These are phyloP conservation scores for Bathelium albidoporum DNA, from an alignment of 495 filamentous ascomycete genomes.

Conservation along the genomic window DNA sequence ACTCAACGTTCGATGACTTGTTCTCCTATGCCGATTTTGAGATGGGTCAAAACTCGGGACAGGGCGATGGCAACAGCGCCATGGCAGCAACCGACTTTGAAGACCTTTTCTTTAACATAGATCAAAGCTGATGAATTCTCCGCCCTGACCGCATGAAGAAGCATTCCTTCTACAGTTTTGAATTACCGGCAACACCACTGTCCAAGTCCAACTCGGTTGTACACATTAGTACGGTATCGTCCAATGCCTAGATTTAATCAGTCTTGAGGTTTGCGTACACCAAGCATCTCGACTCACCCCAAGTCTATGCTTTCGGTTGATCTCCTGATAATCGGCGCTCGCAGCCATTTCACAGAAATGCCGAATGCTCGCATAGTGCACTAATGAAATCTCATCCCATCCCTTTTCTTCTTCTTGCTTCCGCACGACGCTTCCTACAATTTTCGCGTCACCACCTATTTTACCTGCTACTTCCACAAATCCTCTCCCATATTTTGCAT, in stretches of 20 bases:
- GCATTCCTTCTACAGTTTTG: slow-evolving; percentile 14
- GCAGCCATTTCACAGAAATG: slow-evolving; percentile 59
- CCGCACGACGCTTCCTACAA: slow-evolving; percentile 49
- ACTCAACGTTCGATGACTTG: slow-evolving; percentile 9
- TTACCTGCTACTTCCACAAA: slow-evolving; percentile 45
- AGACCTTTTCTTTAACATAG: background rate
- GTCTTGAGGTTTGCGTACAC: background rate
- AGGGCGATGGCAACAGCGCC: background rate
- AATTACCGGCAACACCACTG: slow-evolving; percentile 12
- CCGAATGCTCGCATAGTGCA: slow-evolving; percentile 53
- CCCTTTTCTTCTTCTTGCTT: slow-evolving; percentile 25
- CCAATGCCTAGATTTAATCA: slow-evolving; percentile 41
- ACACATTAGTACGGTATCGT: slow-evolving; percentile 55
- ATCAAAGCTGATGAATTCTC: background rate
- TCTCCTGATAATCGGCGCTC: slow-evolving; percentile 52
- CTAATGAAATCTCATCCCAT: slow-evolving; percentile 52
- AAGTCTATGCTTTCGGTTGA: slow-evolving; percentile 40
- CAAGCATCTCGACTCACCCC: background rate
- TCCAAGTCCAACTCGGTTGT: slow-evolving; percentile 46
- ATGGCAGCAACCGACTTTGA: background rate
- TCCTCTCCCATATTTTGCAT: slow-evolving; percentile 47
- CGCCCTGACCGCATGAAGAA: background rate
- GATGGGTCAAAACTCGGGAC: background rate
- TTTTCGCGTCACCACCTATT: slow-evolving; percentile 50
- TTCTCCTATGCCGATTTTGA: slow-evolving; percentile 4